phyloP scores from a whole-genome alignment of 176 grass and related monocot species.

The Pharus latifolius region DNA sequence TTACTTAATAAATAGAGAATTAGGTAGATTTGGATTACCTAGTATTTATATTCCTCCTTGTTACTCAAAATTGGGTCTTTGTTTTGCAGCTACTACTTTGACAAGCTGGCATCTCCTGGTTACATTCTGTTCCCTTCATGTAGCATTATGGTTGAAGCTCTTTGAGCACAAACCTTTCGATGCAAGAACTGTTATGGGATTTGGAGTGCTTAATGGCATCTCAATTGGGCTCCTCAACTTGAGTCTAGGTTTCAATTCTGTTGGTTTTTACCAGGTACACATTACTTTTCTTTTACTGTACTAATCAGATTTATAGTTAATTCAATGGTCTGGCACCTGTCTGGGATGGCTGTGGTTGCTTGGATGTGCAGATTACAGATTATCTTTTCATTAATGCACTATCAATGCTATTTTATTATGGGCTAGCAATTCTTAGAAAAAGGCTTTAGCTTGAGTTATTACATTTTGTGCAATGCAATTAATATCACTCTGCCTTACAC shows the following conservation, averaged over 20 bases:
- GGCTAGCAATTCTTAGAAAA: slow-evolving; percentile 1
- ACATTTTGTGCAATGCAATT: neutral
- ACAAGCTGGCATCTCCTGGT: slow-evolving; percentile 99
- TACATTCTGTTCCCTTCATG: slow-evolving; percentile 95
- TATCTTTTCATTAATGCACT: neutral
- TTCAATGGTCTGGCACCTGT: neutral
- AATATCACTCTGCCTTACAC: neutral
- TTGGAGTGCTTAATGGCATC: slow-evolving; percentile 95
- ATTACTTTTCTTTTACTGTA: neutral
- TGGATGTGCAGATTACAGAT: neutral
- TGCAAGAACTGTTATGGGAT: slow-evolving; percentile 85
- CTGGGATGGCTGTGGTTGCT: neutral
- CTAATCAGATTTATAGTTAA: neutral
- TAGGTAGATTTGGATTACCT: neutral
- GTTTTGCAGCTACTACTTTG: slow-evolving; percentile 85
- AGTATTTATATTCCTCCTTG: no score
- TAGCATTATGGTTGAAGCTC: slow-evolving; percentile 88
- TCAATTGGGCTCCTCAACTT: slow-evolving; percentile 97
- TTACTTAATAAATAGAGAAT: neutral
- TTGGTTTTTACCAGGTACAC: slow-evolving; percentile 96
- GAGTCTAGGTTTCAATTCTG: slow-evolving; percentile 95
- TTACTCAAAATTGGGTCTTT: neutral
- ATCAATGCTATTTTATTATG: neutral
- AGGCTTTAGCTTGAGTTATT: slow-evolving; percentile 18
- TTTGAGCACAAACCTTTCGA: slow-evolving; percentile 99